A percentile compares a stretch with the other conserved stretches of the same genome.
phyloP scores from a whole-genome alignment of 2,329 filamentous ascomycete genomes.

The Nigrospora sphaerica region DNA sequence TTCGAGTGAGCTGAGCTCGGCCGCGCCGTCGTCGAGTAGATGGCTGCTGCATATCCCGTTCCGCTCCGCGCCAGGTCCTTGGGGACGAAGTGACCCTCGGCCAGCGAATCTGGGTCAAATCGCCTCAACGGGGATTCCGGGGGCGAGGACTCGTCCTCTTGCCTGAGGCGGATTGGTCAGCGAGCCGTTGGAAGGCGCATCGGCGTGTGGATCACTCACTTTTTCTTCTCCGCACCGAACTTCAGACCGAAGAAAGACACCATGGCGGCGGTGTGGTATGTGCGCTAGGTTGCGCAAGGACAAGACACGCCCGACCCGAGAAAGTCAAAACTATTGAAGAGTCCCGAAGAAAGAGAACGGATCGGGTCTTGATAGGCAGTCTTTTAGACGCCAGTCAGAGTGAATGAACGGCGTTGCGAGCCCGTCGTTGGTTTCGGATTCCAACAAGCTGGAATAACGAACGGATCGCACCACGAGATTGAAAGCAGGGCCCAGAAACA shows the following conservation, averaged over 20 bases:
- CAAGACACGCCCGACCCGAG: not conserved
- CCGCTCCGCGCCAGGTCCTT: constrained; percentile 19
- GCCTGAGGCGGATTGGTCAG: constrained; percentile 8
- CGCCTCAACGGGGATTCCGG: constrained; percentile 21
- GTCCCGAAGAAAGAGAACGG: no score
- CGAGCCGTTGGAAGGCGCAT: constrained; percentile 5
- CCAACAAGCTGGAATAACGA: constrained; percentile 1
- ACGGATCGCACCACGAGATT: constrained; percentile 8
- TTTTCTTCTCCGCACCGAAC: constrained; percentile 49
- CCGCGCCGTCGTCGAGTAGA: constrained; percentile 18
- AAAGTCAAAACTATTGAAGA: no score
- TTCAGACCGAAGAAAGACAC: constrained; percentile 54
- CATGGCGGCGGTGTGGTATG: constrained; percentile 27
- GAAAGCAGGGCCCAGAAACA: constrained; percentile 12
- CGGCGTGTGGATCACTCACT: constrained; percentile 30
- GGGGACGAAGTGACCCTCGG: constrained; percentile 28
- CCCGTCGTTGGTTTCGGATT: constrained; percentile 2
- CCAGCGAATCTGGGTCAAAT: constrained; percentile 24
- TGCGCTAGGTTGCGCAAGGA: not conserved
- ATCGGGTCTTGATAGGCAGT: no score
- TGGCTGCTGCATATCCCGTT: constrained; percentile 3
- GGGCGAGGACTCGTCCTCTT: not conserved
- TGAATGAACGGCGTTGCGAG: no score
- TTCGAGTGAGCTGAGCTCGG: constrained; percentile 33
- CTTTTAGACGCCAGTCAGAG: no score